Base-by-base conservation (phyloP, 78 protist species). In the Speleostelium caveatum region DNA sequence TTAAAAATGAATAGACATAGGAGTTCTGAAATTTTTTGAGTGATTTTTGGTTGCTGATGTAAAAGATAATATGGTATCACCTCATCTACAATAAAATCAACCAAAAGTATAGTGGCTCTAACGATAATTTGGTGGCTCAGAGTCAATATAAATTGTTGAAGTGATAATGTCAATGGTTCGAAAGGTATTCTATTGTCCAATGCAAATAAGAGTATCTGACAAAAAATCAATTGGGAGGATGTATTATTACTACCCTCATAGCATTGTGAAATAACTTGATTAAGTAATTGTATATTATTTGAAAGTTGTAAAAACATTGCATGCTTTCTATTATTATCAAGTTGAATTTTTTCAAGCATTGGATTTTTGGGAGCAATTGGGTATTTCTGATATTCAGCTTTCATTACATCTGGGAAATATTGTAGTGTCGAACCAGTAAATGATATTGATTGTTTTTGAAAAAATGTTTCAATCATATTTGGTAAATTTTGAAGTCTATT, bases 81-180 rank as follows among this genome's bases (percentile, higher is more conserved):
- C 24, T 72, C 78, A 72, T 72, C 78, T 17, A 72, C 17, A 21
- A 72, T 45, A 28, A 72, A 72, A 51, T 72, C 78, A 72, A 72
- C 39, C 1, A 72, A 32, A 19, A 51, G 8, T 42, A 28, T 33
- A 19, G 78, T 33, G 16, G 51, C 5, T 33, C 30, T 72, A 21
- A 14, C 32, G 6, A 35, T 42, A 24, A 6, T 4, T 21, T 19
- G 41, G 21, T 72, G 26, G 10, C 16, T 8, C 4, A 14, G 4
- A 6, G 7, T 4, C 30, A 19, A n/a, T 53, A 14, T 28, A 72
- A 51, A 72, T 17, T 51, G 65, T 51, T 51, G 63, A 8, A 51
- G 12, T 19, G 32, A 51, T 51, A 56, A 45, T 19, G 30, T 26
- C 16, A 72, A 16, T 21, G 51, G 19, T 51, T 51, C 63, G 22